Conservation (phyloP, 1,284 basidiomycete species). For the Rhodotorula sp. region DNA sequence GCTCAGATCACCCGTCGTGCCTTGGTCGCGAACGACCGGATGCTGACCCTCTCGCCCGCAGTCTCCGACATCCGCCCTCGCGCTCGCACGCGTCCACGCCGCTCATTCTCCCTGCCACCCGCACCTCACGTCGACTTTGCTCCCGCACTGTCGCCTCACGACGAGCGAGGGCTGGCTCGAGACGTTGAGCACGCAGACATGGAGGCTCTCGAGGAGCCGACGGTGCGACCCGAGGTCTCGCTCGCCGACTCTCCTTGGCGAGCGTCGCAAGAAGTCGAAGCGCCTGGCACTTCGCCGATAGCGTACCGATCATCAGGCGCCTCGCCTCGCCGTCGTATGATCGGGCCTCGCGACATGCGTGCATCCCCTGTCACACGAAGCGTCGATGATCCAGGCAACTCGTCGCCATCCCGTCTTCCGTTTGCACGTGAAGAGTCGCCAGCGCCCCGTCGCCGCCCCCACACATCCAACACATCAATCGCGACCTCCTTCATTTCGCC, state of each 20-base stretch:
- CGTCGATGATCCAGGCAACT: background rate
- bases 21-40: no score
- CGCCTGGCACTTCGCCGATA: conserved; percentile 19
- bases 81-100: background rate
- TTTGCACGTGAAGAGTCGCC: conserved; percentile 20
- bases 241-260: conserved; percentile 11
- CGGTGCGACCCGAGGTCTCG: background rate
- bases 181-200: background rate
- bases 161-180: no score
- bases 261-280: background rate
- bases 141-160: no score
- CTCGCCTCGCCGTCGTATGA: conserved; percentile 17
- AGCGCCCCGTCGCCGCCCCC: conserved; percentile 4
- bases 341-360: conserved; percentile 24
- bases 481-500: background rate
- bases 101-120: conserved; percentile 23
- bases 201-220: background rate
- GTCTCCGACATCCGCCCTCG: background rate
- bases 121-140: background rate
- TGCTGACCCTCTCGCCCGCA: background rate
- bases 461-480: background rate
- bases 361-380: background rate
- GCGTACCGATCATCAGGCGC: conserved; percentile 12
- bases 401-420: conserved; percentile 13
- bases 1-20: no score